Base-by-base conservation (phyloP, 306 rosid genomes). In the Cucumis cinereus region DNA sequence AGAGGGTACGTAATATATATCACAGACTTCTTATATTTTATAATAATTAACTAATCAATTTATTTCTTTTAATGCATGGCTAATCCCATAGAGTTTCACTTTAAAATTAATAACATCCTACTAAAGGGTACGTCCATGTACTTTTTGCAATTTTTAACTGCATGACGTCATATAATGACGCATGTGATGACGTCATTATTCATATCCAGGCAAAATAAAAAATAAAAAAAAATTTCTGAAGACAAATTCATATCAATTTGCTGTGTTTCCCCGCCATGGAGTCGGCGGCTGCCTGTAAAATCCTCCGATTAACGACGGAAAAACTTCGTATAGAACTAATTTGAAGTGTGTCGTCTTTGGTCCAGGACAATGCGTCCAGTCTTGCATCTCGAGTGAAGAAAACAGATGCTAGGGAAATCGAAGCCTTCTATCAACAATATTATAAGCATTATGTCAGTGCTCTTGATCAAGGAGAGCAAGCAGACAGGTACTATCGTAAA, bases 331-430 rank as follows among this genome's bases (percentile, higher is more conserved):
- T n/a, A 47, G 26, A 82, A 20, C 80, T 68, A 54, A 79, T 59
- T 12, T 69, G 17, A 23, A 30, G 35, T 5, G 35, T 30, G 30
- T 28, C n/a, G 7, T 82, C 14, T 43, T 30, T 58, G 77, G 53
- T 81, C 24, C 76, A 94, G 98, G 98, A 91, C 85, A 94, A 91
- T 74, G 91, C 86, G 10, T 62, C 94, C 1, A 94, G 94, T 85
- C 91, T 91, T 53, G 85, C 86, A 8, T 79, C 90, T 72, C 85
- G 98, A 45, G 77, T 86, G 43, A 94, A 94, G 78, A 91, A 94
- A 79, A 91, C 97, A 52, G 97, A 94, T 83, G 98, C 97, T 67
- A 90, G 98, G 77, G 98, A 94, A 85, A 91, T 94, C 38, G 88
- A 89, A 78, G 85, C 89, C 85, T 94, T 90, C 83, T 94, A 93